phyloP scores from a whole-genome alignment of 2,329 filamentous ascomycete genomes.

The Verticillium alfalfae region DNA sequence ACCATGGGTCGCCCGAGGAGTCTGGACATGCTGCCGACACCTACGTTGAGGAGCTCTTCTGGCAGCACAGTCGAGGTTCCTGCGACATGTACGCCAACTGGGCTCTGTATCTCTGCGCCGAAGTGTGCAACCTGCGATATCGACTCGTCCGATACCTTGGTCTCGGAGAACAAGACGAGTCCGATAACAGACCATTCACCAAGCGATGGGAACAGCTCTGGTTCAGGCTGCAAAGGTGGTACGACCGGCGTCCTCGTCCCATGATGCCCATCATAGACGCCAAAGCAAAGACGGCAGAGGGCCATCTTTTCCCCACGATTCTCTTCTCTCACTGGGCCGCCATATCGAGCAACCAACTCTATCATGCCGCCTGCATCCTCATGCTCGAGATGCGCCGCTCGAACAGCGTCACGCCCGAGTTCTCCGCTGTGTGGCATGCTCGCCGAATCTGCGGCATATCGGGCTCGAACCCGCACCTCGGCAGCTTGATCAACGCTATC shows the following conservation, averaged over 20 bases:
- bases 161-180: constrained; percentile 30
- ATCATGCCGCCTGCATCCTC: constrained; percentile 44
- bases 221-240: constrained; percentile 42
- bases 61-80: constrained; percentile 21
- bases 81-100: constrained; percentile 49
- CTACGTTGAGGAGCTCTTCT: constrained; percentile 15
- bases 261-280: constrained; percentile 22
- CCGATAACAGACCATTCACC: constrained; percentile 28
- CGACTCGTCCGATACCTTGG: constrained; percentile 27
- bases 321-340: constrained; percentile 43
- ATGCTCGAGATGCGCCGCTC: constrained; percentile 36
- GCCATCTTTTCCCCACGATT: constrained; percentile 37
- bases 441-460: constrained; percentile 46
- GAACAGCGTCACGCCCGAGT: constrained; percentile 14
- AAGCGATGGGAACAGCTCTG: constrained; percentile 37
- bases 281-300: constrained; percentile 13
- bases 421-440: constrained; percentile 38
- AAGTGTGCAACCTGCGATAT: constrained; percentile 38
- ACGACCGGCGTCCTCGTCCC: constrained; percentile 30
- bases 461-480: constrained; percentile 41
- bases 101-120: constrained; percentile 46
- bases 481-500: constrained; percentile 45
- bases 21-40: constrained; percentile 8
- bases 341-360: constrained; percentile 47
- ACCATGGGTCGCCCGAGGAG: neutral